Evolutionary conservation across 371 early-diverging fungal species (phyloP).

Genomic region (Syncephalis fuscata): DNA sequence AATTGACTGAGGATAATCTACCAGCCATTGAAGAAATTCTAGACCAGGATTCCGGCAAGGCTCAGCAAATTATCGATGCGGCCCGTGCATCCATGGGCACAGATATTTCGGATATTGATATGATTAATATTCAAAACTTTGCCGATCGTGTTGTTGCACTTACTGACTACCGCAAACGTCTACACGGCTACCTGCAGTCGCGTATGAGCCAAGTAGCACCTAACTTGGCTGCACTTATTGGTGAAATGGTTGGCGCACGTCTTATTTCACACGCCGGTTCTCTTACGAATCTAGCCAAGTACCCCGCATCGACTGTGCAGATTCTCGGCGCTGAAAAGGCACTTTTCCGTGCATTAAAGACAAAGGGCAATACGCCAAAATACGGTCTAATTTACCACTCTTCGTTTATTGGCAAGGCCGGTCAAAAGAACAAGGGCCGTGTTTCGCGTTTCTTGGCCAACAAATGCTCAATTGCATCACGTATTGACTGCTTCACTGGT

Average conservation of each 20-base stretch:
- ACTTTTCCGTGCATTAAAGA: conserved; percentile 93
- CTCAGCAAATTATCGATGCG: conserved; percentile 33
- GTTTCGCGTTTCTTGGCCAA: conserved; percentile 97
- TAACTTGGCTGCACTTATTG: conserved; percentile 81
- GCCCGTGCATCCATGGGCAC: conserved; percentile 92
- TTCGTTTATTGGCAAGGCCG: conserved; percentile 88
- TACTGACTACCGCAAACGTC: conserved; percentile 71
- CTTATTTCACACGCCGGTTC: conserved; percentile 88
- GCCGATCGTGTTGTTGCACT: conserved; percentile 73
- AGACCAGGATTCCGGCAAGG: conserved; percentile 48
- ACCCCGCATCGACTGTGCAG: conserved; percentile 91
- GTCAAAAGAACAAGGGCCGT: conserved; percentile 94
- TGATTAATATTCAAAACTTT: conserved; percentile 64
- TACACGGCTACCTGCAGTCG: conserved; percentile 78
- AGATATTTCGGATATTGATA: conserved; percentile 79
- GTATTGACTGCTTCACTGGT: conserved; percentile 90
- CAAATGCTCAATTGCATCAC: conserved; percentile 94
- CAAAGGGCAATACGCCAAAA: conserved; percentile 96
- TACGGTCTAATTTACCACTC: conserved; percentile 97
- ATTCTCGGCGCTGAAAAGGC: conserved; percentile 98
- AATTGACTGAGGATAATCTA: conserved; percentile 56
- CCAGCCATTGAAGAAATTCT: conserved; percentile 59
- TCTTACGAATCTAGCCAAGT: conserved; percentile 77
- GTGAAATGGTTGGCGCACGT: conserved; percentile 84
- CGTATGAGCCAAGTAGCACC: conserved; percentile 85